Evolutionary conservation across 78 protist genomes (phyloP), one percentile per base, ranked within the genome.

Genomic region (Dictyostelium citrinum): DNA sequence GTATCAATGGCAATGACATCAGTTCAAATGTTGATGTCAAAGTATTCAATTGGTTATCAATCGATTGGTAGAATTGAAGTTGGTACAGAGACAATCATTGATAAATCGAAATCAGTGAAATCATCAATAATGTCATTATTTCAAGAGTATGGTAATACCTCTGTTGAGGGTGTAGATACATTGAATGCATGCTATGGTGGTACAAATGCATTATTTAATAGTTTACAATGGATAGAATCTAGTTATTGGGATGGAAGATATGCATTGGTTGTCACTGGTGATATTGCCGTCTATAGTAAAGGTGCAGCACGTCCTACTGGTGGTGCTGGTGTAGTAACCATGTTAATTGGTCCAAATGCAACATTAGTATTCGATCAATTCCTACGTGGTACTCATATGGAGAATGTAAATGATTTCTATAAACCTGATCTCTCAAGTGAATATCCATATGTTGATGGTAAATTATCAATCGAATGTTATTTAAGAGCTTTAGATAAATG

Each of bases 161-260:
- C 37, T 0, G 76, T 88, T 1, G 93, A 88, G 14, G 97, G 98
- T 61, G 79, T 97, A 2, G 98, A 98, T 79, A 90, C 95, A 37
- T 95, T 85, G 82, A 98, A 98, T 81, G 99, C 99, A 22, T 98
- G 99, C 93, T 98, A 98, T 80, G 99, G 99, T 46, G 99, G 99
- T 35, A 98, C 99, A 11, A 84, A 91, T 22, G 98, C 99, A 3
- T 90, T 98, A 31, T 91, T 98, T 83, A 97, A 98, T 93, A 7
- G 98, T 12, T 61, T 95, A 67, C 96, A 86, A 51, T 98, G 99
- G 99, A 81, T 97, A 22, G 98, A 98, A 90, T 77, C 96, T 39
- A 31, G 85, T 16, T 79, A 96, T 31, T 98, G 98, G 98, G 99
- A 98, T 93, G 99, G 99, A n/a, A 97, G 99, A 17, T 95, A 88